These are phyloP conservation scores for Lentinula sp. DNA, from an alignment of 768 basidiomycete genomes.

Conservation along the genomic window DNA sequence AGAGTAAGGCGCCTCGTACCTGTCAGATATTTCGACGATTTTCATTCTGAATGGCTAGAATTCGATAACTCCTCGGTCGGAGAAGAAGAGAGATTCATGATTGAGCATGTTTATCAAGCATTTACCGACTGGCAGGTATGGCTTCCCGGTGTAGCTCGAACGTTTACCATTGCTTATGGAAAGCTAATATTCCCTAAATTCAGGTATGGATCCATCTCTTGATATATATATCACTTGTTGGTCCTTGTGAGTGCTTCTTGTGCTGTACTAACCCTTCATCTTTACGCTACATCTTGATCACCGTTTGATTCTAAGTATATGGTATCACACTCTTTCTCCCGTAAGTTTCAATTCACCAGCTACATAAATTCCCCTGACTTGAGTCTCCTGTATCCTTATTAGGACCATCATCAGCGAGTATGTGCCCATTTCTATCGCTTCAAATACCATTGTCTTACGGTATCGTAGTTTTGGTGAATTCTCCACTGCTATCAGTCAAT, in stretches of 20 bases:
- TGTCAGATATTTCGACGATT: not conserved
- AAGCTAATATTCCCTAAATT: conserved; percentile 9
- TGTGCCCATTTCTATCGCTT: conserved; percentile 4
- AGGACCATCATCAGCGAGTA: conserved; percentile 59
- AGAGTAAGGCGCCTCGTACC: conserved; percentile 32
- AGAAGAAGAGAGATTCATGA: conserved; percentile 56
- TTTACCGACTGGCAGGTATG: conserved; percentile 59
- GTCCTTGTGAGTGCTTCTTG: conserved; percentile 43
- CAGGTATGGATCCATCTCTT: conserved; percentile 44
- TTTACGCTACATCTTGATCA: not conserved
- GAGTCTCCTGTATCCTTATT: not conserved
- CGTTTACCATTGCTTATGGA: not conserved
- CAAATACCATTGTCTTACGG: too few relatives aligned
- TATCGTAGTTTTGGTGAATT: conserved; percentile 47
- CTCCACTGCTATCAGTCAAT: conserved; percentile 47
- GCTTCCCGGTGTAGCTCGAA: not conserved
- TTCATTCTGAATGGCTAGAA: conserved; percentile 23
- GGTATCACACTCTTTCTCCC: conserved; percentile 69
- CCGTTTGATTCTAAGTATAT: conserved; percentile 39
- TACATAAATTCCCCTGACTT: not conserved
- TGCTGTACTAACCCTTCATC: not conserved
- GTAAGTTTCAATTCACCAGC: conserved; percentile 28
- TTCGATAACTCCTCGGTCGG: conserved; percentile 51
- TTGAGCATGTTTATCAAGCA: conserved; percentile 47
- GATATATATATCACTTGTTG: conserved; percentile 52